A percentile compares a stretch with the other conserved stretches of the same genome.
phyloP scores from a whole-genome alignment of 805 yeast genomes.

The Trichomonascus vanleenenianus region DNA sequence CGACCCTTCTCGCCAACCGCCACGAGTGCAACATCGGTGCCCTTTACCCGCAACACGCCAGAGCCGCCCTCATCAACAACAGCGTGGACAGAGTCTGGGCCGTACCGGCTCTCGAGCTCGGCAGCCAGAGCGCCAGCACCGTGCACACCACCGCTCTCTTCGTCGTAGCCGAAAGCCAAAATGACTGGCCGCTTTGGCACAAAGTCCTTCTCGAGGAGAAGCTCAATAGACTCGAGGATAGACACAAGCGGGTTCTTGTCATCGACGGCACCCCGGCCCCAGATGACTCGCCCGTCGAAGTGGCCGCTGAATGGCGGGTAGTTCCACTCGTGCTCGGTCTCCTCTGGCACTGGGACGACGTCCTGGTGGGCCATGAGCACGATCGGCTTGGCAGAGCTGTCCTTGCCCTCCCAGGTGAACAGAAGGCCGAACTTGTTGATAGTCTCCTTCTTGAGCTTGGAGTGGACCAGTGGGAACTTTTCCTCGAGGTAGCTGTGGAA shows the following conservation, averaged over 20 bases:
- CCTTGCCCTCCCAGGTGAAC: slow-evolving; percentile 43
- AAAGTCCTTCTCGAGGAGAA: slow-evolving; percentile 43
- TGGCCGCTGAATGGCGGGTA: slow-evolving; percentile 62
- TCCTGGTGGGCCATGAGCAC: slow-evolving; percentile 73
- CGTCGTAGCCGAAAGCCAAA: slow-evolving; percentile 70
- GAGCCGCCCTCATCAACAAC: slow-evolving; percentile 66
- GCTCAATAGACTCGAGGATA: slow-evolving; percentile 58
- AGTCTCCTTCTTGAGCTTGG: slow-evolving; percentile 40
- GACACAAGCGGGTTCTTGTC: slow-evolving; percentile 64
- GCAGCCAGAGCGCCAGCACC: slow-evolving; percentile 54
- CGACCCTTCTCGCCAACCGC: slow-evolving; percentile 59
- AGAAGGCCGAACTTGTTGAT: slow-evolving; percentile 60
- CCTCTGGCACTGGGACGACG: slow-evolving; percentile 65
- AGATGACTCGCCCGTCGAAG: slow-evolving; percentile 57
- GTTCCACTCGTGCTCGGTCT: slow-evolving; percentile 50
- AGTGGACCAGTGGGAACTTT: slow-evolving; percentile 48
- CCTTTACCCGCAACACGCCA: slow-evolving; percentile 35
- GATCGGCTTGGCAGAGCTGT: slow-evolving; percentile 47
- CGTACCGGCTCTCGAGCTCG: slow-evolving; percentile 45
- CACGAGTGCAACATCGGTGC: slow-evolving; percentile 43
- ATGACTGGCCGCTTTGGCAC: slow-evolving; percentile 54
- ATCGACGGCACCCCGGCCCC: slow-evolving; percentile 76
- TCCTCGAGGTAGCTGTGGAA: slow-evolving; percentile 48
- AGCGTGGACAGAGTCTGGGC: slow-evolving; percentile 50
- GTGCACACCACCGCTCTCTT: slow-evolving; percentile 56